Evolutionary conservation across 257 asterid genomes (phyloP), one percentile per base, ranked within the genome.

Genomic region (Solanum phureja): DNA sequence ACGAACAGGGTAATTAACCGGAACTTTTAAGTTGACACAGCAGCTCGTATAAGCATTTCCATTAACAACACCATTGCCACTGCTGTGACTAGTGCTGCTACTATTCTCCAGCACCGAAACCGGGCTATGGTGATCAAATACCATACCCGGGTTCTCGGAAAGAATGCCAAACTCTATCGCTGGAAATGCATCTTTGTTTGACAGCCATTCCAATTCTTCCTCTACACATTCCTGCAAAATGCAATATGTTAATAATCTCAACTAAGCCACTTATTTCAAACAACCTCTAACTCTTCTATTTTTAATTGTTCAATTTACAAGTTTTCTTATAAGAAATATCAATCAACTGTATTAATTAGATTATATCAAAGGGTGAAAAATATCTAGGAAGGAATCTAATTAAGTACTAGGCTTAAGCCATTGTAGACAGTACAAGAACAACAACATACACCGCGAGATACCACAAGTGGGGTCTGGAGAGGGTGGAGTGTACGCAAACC

Each of bases 141-240:
- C 83, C 4, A 92, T 88, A 66, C 89, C 90, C 4, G 95, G 95
- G 34, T 90, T 90, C 5, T 92, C 95, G 0, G 92, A 81, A 4
- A 94, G 88, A 66, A 93, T 91, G 56, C 93, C 93, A 19, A 95
- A 92, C 89, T 96, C 99, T 34, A 96, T 94, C 0, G 93, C 86
- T 0, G 99, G 99, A 88, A 96, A 96, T 0, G 99, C 94, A 11
- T 95, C 98, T 92, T 95, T 95, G 93, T 96, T 94, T 33, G 95
- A 95, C 37, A 96, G 85, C 99, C 99, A 95, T 83, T 95, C 98
- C 56, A 96, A 89, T n/a, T 95, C 99, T 89, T 91, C 93, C 72
- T 90, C 93, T 35, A 83, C 87, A 88, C 49, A 88, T 7, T 88
- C 95, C 95, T 91, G 89, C 69, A 89, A 88, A 84, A 87, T 3